Conservation (phyloP, 352 stramenopile species). For the Globisporangium mamillatum region DNA sequence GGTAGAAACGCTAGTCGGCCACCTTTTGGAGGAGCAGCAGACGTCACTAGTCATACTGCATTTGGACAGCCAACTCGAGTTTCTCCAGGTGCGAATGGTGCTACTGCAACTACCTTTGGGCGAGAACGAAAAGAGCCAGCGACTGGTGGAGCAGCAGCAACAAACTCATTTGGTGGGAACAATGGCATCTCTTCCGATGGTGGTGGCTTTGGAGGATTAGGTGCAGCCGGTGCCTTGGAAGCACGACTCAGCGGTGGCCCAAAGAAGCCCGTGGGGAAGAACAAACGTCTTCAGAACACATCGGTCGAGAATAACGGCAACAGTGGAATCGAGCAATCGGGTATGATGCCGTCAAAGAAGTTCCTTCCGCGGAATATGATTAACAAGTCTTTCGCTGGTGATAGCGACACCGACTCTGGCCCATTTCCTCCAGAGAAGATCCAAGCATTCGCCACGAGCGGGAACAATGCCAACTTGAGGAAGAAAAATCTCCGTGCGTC, state of each 20-base stretch:
- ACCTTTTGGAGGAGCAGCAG: background rate
- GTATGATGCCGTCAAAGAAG: constrained; percentile 16
- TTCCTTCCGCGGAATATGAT: constrained; percentile 3
- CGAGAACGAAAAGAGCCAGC: constrained; percentile 1
- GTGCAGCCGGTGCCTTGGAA: constrained; percentile 21
- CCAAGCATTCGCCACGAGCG: background rate
- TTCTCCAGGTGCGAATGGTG: background rate
- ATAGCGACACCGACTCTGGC: constrained; percentile 15
- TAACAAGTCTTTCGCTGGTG: background rate
- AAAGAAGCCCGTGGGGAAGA: constrained; percentile 26
- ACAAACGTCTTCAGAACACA: constrained; percentile 17
- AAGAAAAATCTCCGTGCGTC: constrained; percentile 25
- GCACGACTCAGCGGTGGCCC: constrained; percentile 24
- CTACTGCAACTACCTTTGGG: constrained; percentile 3
- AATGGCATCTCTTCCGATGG: constrained; percentile 9
- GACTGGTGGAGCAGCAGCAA: background rate
- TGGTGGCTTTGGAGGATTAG: constrained; percentile 13
- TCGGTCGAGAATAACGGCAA: background rate
- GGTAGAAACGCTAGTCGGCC: background rate
- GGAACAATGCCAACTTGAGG: constrained; percentile 20
- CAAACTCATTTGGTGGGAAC: constrained; percentile 13
- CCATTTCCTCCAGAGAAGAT: constrained; percentile 7
- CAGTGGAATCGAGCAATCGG: background rate
- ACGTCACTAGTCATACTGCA: constrained; percentile 16
- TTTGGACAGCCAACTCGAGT: constrained; percentile 19